A percentile compares a stretch with the other conserved stretches of the same genome.
Evolutionary conservation across 78 protist species (phyloP).

Genomic region (Blattamonas nauphoetae): DNA sequence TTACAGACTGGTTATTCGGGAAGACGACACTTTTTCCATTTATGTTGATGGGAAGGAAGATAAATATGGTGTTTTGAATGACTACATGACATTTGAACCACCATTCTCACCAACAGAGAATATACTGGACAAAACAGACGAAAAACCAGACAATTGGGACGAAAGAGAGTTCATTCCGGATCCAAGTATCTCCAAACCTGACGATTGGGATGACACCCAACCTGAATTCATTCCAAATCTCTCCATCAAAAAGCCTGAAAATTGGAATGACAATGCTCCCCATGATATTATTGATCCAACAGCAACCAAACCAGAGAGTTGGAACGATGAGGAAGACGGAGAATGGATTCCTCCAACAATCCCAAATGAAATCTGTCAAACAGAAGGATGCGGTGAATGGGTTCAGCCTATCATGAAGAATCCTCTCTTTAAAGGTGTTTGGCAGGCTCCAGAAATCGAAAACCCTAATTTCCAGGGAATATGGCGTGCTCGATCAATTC

Average conservation of each 20-base stretch:
- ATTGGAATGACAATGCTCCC: constrained; percentile 32
- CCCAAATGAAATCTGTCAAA: constrained; percentile 13
- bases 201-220: background rate
- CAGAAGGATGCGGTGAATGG: constrained; percentile 23
- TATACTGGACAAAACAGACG: constrained; percentile 13
- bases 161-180: constrained; percentile 6
- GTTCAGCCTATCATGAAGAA: constrained; percentile 10
- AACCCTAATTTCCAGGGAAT: constrained; percentile 24
- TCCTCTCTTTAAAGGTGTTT: constrained; percentile 21
- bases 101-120: constrained; percentile 17
- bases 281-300: constrained; percentile 19
- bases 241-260: constrained; percentile 12
- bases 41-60: background rate
- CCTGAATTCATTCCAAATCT: constrained; percentile 8
- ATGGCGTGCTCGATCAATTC: constrained; percentile 17
- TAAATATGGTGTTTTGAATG: background rate
- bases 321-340: constrained; percentile 55
- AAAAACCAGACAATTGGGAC: constrained; percentile 32
- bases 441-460: background rate
- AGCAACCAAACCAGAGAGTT: constrained; percentile 32
- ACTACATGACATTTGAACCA: background rate
- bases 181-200: background rate
- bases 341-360: constrained; percentile 33
- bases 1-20: constrained; percentile 17
- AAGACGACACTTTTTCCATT: constrained; percentile 4